Evolutionary conservation across 1,139 yeast genomes (phyloP), one percentile per base, ranked within the genome.

Genomic region (Geotrichum restrictum): DNA sequence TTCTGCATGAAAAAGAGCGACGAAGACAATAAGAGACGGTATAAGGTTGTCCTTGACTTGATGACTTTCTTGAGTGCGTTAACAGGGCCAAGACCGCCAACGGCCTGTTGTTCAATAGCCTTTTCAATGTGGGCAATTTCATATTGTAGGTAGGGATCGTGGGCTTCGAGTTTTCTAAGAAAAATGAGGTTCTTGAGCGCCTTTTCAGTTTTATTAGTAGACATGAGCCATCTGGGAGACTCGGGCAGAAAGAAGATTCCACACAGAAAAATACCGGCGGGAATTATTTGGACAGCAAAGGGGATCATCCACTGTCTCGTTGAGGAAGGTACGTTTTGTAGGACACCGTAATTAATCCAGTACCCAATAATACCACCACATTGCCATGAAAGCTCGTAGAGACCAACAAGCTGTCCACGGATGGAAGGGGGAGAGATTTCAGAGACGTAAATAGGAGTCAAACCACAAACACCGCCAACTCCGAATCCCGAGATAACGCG

Each of bases 371-470:
- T 55, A 21, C 82, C 81, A 56, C 87, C 86, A 54, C 80, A 68
- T n/a, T 87, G 81, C 57, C 80, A 77, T 19, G 79, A 63, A 72
- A 67, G 81, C 75, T 67, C 84, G 85, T 66, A 82, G 74, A 59
- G 78, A 60, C 60, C 85, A 77, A 61, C 84, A 78, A 64, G 79
- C 74, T 59, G 75, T 59, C 64, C 88, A 82, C 76, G 83, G 74
- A 63, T 75, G 69, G 59, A 74, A 69, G 59, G 72, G 47, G 88
- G 84, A 22, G 83, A 75, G 53, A 82, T 75, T 62, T 85, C 91
- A 18, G 85, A 74, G 52, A 83, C 78, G 66, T 84, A 84, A 47
- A 81, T 81, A 10, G 88, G 84, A 37, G 83, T 76, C 48, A 80
- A 75, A 40, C 85, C 76, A 2, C 87, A 79, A 63, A 83, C 54